Evolutionary conservation across 176 grass and related monocot species (phyloP), one percentile per base, ranked within the genome.

Genomic region (Oryza meyeriana): DNA sequence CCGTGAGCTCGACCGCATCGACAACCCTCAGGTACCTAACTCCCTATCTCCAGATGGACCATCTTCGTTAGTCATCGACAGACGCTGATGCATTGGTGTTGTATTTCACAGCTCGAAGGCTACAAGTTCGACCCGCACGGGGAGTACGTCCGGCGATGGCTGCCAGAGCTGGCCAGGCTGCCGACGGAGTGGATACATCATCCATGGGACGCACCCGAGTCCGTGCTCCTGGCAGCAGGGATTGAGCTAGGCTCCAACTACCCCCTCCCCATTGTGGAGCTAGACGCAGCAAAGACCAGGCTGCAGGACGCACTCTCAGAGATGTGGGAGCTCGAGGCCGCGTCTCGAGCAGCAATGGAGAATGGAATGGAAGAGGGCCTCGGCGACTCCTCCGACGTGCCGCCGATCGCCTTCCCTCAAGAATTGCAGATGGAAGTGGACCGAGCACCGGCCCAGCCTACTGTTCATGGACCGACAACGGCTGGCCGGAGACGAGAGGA

Each of bases 151-250:
- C 76, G 96, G 18, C 89, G 96, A 22, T 99, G 96, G 96, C 83
- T 99, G 48, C 96, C 96, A 11, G 96, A 99, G 91, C 72, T 99
- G 65, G 96, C 93, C 6, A 83, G 96, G 77, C 48, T 99, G 59
- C 93, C 96, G 18, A 99, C 93, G 10, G 91, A 99, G 77, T 99
- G 96, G 96, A 99, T 99, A 85, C 96, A 99, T 77, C 96, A 99
- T 79, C 96, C 96, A 12, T 99, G 96, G 96, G 89, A 99, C 13
- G 93, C 93, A 35, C 93, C 96, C 29, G 93, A 87, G 79, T 87
- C 91, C 1, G 96, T 99, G 65, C 77, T 99, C 57, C 93, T 92
- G 85, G 93, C 96, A 58, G 96, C 96, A 24, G 96, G 96, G 48
- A 84, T 99, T 61, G 96, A 99, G 87, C 85, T 99, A 24, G 96